Evolutionary conservation across 2,329 filamentous ascomycete species (phyloP).

Genomic region (Trichoderma sp.): DNA sequence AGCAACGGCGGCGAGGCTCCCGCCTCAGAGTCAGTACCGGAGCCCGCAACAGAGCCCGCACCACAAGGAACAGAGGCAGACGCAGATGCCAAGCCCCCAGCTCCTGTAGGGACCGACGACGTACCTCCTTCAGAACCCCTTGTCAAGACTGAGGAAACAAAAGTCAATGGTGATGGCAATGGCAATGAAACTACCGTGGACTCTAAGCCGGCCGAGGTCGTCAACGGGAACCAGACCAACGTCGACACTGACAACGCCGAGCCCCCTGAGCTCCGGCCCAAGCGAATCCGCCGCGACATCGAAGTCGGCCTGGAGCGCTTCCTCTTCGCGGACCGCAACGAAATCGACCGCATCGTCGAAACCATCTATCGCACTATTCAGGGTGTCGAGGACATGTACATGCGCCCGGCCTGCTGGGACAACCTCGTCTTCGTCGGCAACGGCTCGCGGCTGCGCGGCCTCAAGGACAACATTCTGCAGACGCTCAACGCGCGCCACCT

Average conservation of each 20-base stretch:
- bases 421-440: constrained; percentile 89
- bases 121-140: constrained; percentile 18
- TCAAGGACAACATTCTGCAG: constrained; percentile 83
- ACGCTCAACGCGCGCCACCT: constrained; percentile 80
- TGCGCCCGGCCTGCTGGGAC: constrained; percentile 87
- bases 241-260: not conserved
- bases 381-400: constrained; percentile 77
- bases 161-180: not conserved
- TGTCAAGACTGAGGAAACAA: constrained; percentile 27
- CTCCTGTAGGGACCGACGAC: constrained; percentile 17
- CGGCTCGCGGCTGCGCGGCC: constrained; percentile 69
- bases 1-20: constrained; percentile 13
- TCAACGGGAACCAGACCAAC: constrained; percentile 22
- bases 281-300: constrained; percentile 62
- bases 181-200: not conserved
- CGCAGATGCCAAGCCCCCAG: not conserved
- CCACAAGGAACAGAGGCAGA: constrained; percentile 5
- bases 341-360: constrained; percentile 80
- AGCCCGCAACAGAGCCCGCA: not conserved
- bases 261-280: constrained; percentile 48
- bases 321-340: constrained; percentile 62
- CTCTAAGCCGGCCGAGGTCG: constrained; percentile 22
- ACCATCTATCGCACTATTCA: constrained; percentile 82
- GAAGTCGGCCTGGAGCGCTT: constrained; percentile 78
- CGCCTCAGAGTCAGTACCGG: not conserved